These are phyloP conservation scores for Penicillium steckii DNA, from an alignment of 495 filamentous ascomycete genomes.

Conservation along the genomic window DNA sequence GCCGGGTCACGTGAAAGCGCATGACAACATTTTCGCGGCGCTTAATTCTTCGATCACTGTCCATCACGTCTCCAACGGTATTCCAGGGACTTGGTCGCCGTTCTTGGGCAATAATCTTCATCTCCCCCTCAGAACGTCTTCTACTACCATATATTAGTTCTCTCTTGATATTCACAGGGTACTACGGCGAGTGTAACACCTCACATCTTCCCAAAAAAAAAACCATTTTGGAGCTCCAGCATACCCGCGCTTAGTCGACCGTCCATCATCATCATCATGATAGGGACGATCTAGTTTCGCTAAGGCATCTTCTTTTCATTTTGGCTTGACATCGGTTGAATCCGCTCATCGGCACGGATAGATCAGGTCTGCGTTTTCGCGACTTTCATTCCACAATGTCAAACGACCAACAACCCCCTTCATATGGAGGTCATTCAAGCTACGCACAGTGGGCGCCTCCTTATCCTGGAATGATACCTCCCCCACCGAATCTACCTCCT, in stretches of 20 bases:
- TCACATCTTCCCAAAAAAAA: too few relatives aligned
- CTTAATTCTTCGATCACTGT: constrained; percentile 7
- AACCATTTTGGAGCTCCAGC: too few relatives aligned
- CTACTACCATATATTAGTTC: too few relatives aligned
- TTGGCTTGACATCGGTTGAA: background rate
- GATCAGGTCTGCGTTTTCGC: background rate
- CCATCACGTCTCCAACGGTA: background rate
- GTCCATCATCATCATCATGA: background rate
- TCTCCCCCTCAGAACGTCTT: too few relatives aligned
- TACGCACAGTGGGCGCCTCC: constrained; percentile 36
- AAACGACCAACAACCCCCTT: constrained; percentile 53
- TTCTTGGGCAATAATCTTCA: too few relatives aligned
- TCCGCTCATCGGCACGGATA: background rate
- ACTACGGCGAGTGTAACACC: too few relatives aligned
- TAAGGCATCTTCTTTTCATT: background rate
- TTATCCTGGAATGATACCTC: constrained; percentile 24
- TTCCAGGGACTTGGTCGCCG: too few relatives aligned
- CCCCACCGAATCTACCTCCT: constrained; percentile 22
- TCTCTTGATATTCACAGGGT: too few relatives aligned
- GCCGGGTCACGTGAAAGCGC: constrained; percentile 20
- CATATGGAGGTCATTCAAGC: constrained; percentile 44
- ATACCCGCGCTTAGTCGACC: background rate
- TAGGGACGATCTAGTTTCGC: background rate
- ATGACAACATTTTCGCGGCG: constrained; percentile 13
- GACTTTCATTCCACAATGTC: constrained; percentile 42